phyloP scores from a whole-genome alignment of 495 filamentous ascomycete genomes.

The Evernia prunastri region DNA sequence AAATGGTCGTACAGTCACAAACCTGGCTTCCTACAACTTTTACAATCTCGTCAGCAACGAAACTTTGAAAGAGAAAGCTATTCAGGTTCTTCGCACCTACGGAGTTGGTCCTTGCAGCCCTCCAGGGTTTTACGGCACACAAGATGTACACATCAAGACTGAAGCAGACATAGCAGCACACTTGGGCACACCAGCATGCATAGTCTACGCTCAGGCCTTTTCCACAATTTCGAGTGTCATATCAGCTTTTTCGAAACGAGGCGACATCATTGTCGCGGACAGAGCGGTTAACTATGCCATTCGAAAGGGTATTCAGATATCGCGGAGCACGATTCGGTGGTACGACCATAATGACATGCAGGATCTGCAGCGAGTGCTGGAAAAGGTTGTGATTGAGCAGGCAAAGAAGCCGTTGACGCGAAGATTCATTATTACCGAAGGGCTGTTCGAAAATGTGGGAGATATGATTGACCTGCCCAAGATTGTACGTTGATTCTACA shows the following conservation, averaged over 20 bases:
- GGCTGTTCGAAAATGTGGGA: slow-evolving; percentile 83
- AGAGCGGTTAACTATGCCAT: slow-evolving; percentile 90
- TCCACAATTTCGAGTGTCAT: slow-evolving; percentile 92
- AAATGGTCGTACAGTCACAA: slow-evolving; percentile 83
- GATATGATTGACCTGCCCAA: slow-evolving; percentile 80
- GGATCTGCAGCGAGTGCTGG: slow-evolving; percentile 80
- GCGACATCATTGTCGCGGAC: slow-evolving; percentile 98
- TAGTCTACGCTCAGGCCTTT: slow-evolving; percentile 92
- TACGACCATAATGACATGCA: slow-evolving; percentile 96
- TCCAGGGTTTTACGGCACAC: slow-evolving; percentile 95
- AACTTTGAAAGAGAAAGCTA: slow-evolving; percentile 84
- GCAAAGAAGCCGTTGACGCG: slow-evolving; percentile 81
- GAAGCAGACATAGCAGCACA: slow-evolving; percentile 90
- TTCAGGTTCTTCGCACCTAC: slow-evolving; percentile 87
- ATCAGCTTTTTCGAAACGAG: slow-evolving; percentile 91
- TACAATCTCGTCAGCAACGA: slow-evolving; percentile 95
- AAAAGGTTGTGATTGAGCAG: slow-evolving; percentile 80
- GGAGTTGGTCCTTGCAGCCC: slow-evolving; percentile 95
- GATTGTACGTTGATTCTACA: slow-evolving; percentile 51
- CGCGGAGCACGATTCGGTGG: slow-evolving; percentile 82
- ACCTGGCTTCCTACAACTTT: slow-evolving; percentile 90
- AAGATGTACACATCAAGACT: slow-evolving; percentile 96
- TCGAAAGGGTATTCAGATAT: slow-evolving; percentile 88
- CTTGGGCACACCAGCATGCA: slow-evolving; percentile 77
- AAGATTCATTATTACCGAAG: slow-evolving; percentile 94